A percentile compares a stretch with the other conserved stretches of the same genome.
Conservation (phyloP, 1,284 basidiomycete species). For the Leccinum solheimii region DNA sequence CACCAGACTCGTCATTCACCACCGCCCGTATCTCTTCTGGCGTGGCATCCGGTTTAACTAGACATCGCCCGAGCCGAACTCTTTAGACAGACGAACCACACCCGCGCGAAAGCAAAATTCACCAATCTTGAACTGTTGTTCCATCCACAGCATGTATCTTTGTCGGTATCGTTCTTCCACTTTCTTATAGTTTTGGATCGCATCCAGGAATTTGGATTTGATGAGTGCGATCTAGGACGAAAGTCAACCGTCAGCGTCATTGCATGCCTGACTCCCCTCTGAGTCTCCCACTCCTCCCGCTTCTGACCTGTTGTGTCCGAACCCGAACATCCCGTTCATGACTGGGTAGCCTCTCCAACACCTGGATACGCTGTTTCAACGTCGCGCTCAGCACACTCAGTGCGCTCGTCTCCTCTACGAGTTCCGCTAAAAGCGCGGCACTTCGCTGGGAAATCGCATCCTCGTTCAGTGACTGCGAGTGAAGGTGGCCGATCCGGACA, state of each 20-base stretch:
- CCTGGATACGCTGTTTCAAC: constrained; percentile 62
- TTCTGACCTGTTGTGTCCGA: constrained; percentile 75
- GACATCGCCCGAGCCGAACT: constrained; percentile 2
- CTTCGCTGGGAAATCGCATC: constrained; percentile 42
- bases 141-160: constrained; percentile 39
- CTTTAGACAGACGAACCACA: neutral
- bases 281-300: neutral
- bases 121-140: constrained; percentile 25
- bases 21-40: constrained; percentile 90
- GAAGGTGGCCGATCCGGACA: neutral
- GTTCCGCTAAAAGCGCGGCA: neutral
- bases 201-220: neutral
- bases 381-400: neutral
- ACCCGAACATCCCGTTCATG: constrained; percentile 77
- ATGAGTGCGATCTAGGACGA: neutral
- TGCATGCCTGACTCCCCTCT: neutral
- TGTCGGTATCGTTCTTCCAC: neutral
- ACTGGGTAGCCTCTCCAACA: constrained; percentile 70
- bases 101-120: constrained; percentile 22
- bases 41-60: constrained; percentile 93
- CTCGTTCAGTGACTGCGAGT: constrained; percentile 67
- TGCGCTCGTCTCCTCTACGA: neutral
- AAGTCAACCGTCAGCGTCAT: neutral
- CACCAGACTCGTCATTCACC: constrained; percentile 80
- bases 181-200: neutral